Percentiles rank a stretch among this genome's conserved stretches.
Conservation (phyloP, 2,329 filamentous ascomycete genomes). For the Apiospora phragmitis region DNA sequence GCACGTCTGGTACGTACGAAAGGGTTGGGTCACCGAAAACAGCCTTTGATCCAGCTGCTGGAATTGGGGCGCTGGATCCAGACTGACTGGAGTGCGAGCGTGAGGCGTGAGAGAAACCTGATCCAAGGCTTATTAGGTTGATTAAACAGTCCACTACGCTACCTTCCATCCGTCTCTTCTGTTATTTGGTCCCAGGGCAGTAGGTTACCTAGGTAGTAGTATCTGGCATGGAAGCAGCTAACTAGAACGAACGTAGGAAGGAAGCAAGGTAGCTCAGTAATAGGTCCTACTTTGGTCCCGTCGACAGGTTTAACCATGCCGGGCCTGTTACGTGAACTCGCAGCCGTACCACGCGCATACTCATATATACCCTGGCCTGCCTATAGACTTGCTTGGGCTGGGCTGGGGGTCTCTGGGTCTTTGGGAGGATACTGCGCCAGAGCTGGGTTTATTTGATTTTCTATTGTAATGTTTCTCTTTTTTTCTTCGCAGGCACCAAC, state of each 20-base stretch:
- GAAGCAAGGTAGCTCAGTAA: not conserved
- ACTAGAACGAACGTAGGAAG: not conserved
- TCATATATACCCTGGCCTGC: not conserved
- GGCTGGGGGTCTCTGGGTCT: not conserved
- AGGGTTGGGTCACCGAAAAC: conserved; percentile 6
- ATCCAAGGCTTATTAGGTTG: not conserved
- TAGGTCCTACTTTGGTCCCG: too few species aligned
- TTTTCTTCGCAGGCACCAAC: not conserved
- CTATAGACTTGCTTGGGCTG: not conserved
- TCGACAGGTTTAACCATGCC: not conserved
- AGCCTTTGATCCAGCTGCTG: conserved; percentile 8
- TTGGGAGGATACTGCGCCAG: not conserved
- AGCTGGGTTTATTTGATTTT: not conserved
- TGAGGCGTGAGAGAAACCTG: not conserved
- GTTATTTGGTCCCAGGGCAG: not conserved
- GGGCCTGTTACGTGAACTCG: not conserved
- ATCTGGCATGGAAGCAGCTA: not conserved
- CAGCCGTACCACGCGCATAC: not conserved
- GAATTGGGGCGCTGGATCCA: conserved; percentile 7
- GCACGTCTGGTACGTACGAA: not conserved
- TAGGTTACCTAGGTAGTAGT: not conserved
- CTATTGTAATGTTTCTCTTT: not conserved
- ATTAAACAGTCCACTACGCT: not conserved
- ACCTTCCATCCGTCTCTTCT: not conserved
- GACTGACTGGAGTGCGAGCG: not conserved